These are phyloP conservation scores for Ceriops zippeliana DNA, from an alignment of 345 rosid species.

Conservation along the genomic window DNA sequence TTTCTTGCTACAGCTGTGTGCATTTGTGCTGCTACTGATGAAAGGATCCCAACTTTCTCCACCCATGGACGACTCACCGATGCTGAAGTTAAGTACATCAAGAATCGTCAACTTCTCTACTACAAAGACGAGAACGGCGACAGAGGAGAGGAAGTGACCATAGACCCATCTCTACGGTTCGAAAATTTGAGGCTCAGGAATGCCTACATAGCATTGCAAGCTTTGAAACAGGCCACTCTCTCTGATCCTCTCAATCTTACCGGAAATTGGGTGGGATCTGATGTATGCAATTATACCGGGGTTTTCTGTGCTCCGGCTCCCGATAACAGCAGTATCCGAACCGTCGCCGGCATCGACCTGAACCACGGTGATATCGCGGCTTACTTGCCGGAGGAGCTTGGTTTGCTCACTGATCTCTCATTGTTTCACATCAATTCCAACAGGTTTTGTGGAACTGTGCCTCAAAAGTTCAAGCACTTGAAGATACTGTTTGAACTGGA, in stretches of 20 bases:
- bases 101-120: neutral
- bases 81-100: neutral
- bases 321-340: constrained; percentile 1
- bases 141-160: neutral
- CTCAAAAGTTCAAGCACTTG: constrained; percentile 9
- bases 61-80: constrained; percentile 32
- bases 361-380: constrained; percentile 30
- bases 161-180: constrained; percentile 12
- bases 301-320: constrained; percentile 23
- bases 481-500: constrained; percentile 23
- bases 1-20: constrained; percentile 8
- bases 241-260: constrained; percentile 24
- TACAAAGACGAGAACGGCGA: neutral
- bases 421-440: constrained; percentile 29
- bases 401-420: constrained; percentile 22
- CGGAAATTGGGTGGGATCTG: constrained; percentile 22
- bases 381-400: constrained; percentile 26
- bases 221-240: constrained; percentile 23
- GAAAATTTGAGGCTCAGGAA: constrained; percentile 17
- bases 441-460: constrained; percentile 28
- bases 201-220: constrained; percentile 29
- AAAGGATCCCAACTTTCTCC: constrained; percentile 22
- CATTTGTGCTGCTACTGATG: constrained; percentile 24
- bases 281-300: constrained; percentile 12
- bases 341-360: constrained; percentile 30